phyloP scores from a whole-genome alignment of 768 basidiomycete genomes.

The Suillus paluster region DNA sequence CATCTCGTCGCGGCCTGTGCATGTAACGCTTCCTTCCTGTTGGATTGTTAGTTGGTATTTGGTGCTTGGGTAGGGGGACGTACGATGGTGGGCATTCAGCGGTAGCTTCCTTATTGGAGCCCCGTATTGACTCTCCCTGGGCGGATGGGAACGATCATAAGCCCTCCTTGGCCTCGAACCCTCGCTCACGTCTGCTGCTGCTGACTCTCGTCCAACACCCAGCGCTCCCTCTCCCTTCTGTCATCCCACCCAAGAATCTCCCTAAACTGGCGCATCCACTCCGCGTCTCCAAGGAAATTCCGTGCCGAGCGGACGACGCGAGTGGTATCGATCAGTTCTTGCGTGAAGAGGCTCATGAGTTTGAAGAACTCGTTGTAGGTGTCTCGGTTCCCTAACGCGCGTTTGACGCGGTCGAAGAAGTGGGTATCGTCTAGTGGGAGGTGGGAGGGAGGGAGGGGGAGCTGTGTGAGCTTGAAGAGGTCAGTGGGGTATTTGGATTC shows the following conservation, averaged over 20 bases:
- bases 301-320: conserved; percentile 81
- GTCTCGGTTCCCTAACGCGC: conserved; percentile 70
- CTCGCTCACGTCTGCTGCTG: conserved; percentile 54
- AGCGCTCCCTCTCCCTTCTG: conserved; percentile 60
- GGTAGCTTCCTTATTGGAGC: conserved; percentile 86
- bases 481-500: neutral
- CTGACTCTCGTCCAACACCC: conserved; percentile 50
- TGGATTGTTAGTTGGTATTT: no score
- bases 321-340: conserved; percentile 88
- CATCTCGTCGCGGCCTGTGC: conserved; percentile 96
- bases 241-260: conserved; percentile 91
- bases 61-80: conserved; percentile 40
- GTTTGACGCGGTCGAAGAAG: conserved; percentile 92
- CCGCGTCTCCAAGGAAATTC: conserved; percentile 77
- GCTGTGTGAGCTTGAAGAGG: conserved; percentile 26
- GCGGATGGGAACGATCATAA: conserved; percentile 39
- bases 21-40: conserved; percentile 86
- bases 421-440: conserved; percentile 60
- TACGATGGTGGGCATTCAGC: conserved; percentile 79
- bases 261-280: conserved; percentile 81
- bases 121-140: conserved; percentile 70
- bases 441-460: conserved; percentile 17
- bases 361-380: conserved; percentile 95
- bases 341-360: conserved; percentile 91
- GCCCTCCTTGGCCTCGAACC: conserved; percentile 46